A percentile compares a stretch with the other conserved stretches of the same genome.
Conservation (phyloP, 1,284 basidiomycete species). For the Ustilago tritici region DNA sequence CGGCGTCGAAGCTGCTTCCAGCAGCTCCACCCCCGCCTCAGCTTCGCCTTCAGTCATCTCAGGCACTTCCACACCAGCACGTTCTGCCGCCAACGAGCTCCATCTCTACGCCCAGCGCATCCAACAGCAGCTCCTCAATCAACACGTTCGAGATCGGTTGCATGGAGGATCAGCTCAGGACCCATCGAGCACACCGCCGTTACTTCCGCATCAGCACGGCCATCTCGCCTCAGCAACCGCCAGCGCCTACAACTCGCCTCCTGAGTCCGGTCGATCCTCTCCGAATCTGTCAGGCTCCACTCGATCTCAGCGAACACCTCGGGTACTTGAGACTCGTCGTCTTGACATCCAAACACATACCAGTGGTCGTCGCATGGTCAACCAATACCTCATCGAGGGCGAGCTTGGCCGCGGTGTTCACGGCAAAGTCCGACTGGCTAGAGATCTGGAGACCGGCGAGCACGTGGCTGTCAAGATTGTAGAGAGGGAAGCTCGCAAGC, state of each 20-base stretch:
- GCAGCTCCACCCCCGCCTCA: constrained; percentile 31
- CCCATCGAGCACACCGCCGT: constrained; percentile 4
- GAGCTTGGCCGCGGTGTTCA: constrained; percentile 68
- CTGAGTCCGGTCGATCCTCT: constrained; percentile 41
- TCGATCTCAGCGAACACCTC: constrained; percentile 28
- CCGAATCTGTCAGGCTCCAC: constrained; percentile 27
- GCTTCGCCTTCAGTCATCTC: constrained; percentile 35
- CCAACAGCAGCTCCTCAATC: constrained; percentile 44
- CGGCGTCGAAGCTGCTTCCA: constrained; percentile 17
- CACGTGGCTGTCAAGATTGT: constrained; percentile 69
- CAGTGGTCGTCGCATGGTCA: constrained; percentile 67
- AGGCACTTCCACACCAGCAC: constrained; percentile 38
- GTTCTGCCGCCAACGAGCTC: constrained; percentile 34
- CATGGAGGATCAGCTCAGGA: not conserved
- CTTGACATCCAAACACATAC: constrained; percentile 65
- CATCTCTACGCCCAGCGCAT: constrained; percentile 46
- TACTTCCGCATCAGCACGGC: constrained; percentile 6
- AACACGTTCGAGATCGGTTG: constrained; percentile 43
- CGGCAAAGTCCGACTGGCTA: constrained; percentile 65
- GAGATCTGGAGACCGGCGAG: constrained; percentile 63
- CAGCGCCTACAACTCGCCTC: constrained; percentile 41
- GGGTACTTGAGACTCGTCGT: constrained; percentile 62
- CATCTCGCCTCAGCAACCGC: constrained; percentile 24
- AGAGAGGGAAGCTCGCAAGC: constrained; percentile 61
- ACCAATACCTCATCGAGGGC: constrained; percentile 67